Evolutionary conservation across 2,329 filamentous ascomycete species (phyloP), one percentile per base, ranked within the genome.

Genomic region (Clonostachys rhizophaga): DNA sequence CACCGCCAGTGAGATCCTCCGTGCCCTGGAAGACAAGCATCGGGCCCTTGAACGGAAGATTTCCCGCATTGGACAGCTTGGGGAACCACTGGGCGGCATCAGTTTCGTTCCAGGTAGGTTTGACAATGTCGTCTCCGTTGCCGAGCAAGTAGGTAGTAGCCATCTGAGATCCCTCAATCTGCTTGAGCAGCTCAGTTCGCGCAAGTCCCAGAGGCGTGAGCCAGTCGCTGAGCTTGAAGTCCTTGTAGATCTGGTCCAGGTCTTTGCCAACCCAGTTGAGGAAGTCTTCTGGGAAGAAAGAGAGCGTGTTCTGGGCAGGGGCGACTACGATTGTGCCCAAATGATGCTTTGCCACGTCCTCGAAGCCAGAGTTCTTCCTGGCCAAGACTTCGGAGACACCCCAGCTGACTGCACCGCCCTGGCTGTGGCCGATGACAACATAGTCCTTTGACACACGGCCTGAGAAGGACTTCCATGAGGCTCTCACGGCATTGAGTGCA

Each of bases 381-480:
- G 54, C 62, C 30, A 66, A 59, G 6, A 55, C 45, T n/a, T 54
- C 51, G 0, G 51, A 50, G 1, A 45, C 46, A 12, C 37, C 48
- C 74, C 74, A 78, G 0, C 67, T 67, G 1, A 62, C 63, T 0
- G 61, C 64, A 8, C 71, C 73, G 8, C 74, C 74, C 52, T 77
- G 70, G 9, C 65, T 71, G 45, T 75, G 70, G 2, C 73, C 72
- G 49, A 70, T 62, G n/a, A 65, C 60, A 4, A 74, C 69, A 42
- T 72, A 78, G 1, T 64, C 54, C 1, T 58, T 49, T 2, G 50
- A 59, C 0, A 71, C 54, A 0, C 57, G 51, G 2, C 55, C 52
- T 0, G 63, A 53, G 46, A 75, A 78, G 0, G 69, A 67, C 11
- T 48, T 50, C 16, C 59, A 61, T 0, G 70, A 68, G 2, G 75